Evolutionary conservation across 2,329 filamentous ascomycete genomes (phyloP).

Genomic region (Sphaerulina populicola): DNA sequence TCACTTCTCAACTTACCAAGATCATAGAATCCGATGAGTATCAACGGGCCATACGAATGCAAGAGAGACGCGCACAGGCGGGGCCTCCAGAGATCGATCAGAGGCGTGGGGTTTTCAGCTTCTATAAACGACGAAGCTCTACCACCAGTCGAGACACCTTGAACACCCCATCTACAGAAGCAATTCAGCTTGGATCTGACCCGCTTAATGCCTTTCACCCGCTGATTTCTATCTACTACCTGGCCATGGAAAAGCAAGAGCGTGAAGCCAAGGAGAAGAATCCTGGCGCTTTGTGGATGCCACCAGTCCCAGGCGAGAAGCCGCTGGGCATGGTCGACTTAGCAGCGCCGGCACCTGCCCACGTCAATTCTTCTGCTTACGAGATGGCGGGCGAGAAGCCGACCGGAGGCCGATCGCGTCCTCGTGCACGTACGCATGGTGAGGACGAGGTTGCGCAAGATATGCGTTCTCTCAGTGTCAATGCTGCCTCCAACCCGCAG

Average conservation of each 20-base stretch:
- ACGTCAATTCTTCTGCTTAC: conserved; percentile 77
- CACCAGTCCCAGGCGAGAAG: conserved; percentile 49
- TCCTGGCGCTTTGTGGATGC: conserved; percentile 52
- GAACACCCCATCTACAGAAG: conserved; percentile 73
- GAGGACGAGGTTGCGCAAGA: conserved; percentile 80
- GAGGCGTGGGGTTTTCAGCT: conserved; percentile 90
- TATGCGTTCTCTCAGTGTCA: conserved; percentile 56
- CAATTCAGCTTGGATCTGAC: conserved; percentile 71
- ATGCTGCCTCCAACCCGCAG: conserved; percentile 44
- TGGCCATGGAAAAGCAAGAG: conserved; percentile 90
- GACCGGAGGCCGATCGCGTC: conserved; percentile 72
- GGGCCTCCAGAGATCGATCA: conserved; percentile 62
- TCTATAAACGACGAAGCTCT: conserved; percentile 91
- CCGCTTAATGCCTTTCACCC: conserved; percentile 91
- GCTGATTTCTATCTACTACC: conserved; percentile 85
- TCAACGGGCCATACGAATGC: conserved; percentile 67
- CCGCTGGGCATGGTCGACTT: conserved; percentile 63
- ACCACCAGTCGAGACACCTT: conserved; percentile 82
- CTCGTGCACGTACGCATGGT: conserved; percentile 83
- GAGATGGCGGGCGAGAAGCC: conserved; percentile 85
- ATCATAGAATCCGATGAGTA: conserved; percentile 94
- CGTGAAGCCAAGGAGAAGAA: conserved; percentile 58
- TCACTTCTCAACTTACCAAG: conserved; percentile 70
- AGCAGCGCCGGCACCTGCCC: conserved; percentile 70
- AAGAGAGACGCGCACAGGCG: conserved; percentile 56